Base-by-base conservation (phyloP, 306 rosid genomes). In the Casuarina glauca region DNA sequence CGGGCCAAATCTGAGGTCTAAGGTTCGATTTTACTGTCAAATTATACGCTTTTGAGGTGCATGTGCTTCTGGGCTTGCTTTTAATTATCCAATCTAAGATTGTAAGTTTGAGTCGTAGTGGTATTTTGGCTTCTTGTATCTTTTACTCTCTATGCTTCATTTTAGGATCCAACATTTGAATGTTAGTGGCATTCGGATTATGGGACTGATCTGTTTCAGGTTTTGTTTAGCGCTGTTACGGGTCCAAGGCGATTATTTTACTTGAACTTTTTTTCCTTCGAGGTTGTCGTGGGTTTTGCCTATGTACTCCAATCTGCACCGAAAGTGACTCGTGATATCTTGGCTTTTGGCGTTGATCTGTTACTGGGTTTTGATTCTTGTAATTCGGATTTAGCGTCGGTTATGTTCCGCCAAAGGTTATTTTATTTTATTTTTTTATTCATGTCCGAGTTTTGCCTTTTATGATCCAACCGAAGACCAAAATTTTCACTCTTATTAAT, bases 1-100 rank as follows among this genome's bases (percentile, higher is more conserved):
- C 19, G 87, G 42, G 17, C 77, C 93, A 63, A 81, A 84, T 81
- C 85, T 95, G 67, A 91, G 78, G 72, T 97, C 99, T 4, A 95
- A 95, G 99, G 99, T 95, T 75, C 39, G 76, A 67, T 46, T 8
- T 76, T 70, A 42, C 2, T 9, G 35, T 26, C n/a, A 2, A 36
- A 5, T 51, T 19, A 3, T 63, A 7, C 48, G 52, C 41, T 5
- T 75, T 71, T 13, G 20, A 19, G 49, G 60, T 69, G 51, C 74
- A 39, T 85, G 66, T 72, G 32, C 35, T 70, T 69, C 52, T 38
- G 76, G 48, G 45, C 50, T 41, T 57, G 0, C 19, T 42, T 12
- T 39, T 17, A 26, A 19, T 9, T 3, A 48, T 48, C 51, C 51
- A 48, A 48, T 9, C 13, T 48, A 48, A 48, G 51, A 48, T 48